Conservation (phyloP, 1,284 basidiomycete species). For the Ustilago shanxiensis region DNA sequence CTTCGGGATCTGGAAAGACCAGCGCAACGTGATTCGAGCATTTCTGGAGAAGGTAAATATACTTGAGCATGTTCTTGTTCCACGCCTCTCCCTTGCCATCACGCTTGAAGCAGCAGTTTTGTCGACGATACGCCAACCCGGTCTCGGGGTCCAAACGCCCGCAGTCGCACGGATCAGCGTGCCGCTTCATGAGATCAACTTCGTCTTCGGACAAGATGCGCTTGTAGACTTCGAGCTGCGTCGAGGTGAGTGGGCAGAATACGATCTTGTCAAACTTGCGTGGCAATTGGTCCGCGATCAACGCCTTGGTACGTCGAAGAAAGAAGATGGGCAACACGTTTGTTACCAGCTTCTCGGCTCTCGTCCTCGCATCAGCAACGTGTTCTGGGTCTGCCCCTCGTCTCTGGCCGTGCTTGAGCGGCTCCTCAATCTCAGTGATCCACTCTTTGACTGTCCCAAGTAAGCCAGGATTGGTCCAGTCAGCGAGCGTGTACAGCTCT, state of each 20-base stretch:
- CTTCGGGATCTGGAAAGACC: conserved; percentile 78
- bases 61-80: conserved; percentile 74
- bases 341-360: conserved; percentile 73
- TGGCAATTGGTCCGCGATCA: conserved; percentile 84
- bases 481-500: conserved; percentile 79
- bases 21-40: conserved; percentile 86
- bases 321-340: conserved; percentile 81
- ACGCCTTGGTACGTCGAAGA: conserved; percentile 82
- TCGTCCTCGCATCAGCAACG: conserved; percentile 72
- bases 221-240: conserved; percentile 80
- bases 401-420: conserved; percentile 78
- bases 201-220: conserved; percentile 76
- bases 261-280: conserved; percentile 86
- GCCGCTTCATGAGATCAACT: conserved; percentile 78
- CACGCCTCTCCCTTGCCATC: conserved; percentile 74
- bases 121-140: conserved; percentile 49
- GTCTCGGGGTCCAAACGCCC: conserved; percentile 71
- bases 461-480: conserved; percentile 55
- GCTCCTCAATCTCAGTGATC: conserved; percentile 44
- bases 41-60: conserved; percentile 82
- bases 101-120: conserved; percentile 73
- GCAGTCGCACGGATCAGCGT: conserved; percentile 81
- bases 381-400: conserved; percentile 76
- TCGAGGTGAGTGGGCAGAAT: conserved; percentile 82
- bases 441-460: conserved; percentile 44